A percentile compares a stretch with the other conserved stretches of the same genome.
Evolutionary conservation across 2,329 filamentous ascomycete species (phyloP).

Genomic region (Calonectria pseudoturangicola): DNA sequence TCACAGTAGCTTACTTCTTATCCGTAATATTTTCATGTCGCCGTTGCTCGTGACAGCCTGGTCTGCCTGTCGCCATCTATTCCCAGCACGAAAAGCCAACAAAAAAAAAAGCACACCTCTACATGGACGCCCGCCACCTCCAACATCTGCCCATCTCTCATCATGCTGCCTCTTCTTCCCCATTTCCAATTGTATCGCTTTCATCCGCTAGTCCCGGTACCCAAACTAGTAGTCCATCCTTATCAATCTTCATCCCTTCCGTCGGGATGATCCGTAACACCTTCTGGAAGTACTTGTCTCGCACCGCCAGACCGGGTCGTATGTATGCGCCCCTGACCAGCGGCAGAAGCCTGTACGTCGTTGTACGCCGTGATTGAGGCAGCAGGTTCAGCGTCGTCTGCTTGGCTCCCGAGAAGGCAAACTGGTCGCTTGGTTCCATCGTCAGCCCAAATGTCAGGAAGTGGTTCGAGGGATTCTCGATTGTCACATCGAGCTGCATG

Average conservation of each 20-base stretch:
- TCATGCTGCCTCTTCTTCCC: slow-evolving; percentile 48
- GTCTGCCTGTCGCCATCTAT: slow-evolving; percentile 21
- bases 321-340: slow-evolving; percentile 81
- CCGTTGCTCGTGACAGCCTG: slow-evolving; percentile 29
- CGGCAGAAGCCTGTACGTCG: slow-evolving; percentile 85
- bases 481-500: slow-evolving; percentile 74
- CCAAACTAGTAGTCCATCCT: slow-evolving; percentile 79
- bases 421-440: slow-evolving; percentile 95
- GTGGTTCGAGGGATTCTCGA: slow-evolving; percentile 96
- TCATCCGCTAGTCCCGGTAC: slow-evolving; percentile 64
- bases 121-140: slow-evolving; percentile 11
- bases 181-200: slow-evolving; percentile 22
- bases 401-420: slow-evolving; percentile 94
- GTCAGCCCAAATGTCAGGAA: slow-evolving; percentile 93
- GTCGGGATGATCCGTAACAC: slow-evolving; percentile 87
- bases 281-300: slow-evolving; percentile 96
- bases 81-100: slow-evolving; percentile 8
- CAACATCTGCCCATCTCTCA: background rate
- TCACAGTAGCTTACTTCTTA: slow-evolving; percentile 2
- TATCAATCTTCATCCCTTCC: slow-evolving; percentile 80
- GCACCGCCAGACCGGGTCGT: slow-evolving; percentile 82
- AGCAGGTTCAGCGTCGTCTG: slow-evolving; percentile 86
- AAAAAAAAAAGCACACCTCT: slow-evolving; percentile 8
- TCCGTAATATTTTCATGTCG: slow-evolving; percentile 21
- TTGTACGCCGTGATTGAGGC: slow-evolving; percentile 83